Conservation (phyloP, 805 yeast genomes). For the Isabelozyma pseudorhagii region DNA sequence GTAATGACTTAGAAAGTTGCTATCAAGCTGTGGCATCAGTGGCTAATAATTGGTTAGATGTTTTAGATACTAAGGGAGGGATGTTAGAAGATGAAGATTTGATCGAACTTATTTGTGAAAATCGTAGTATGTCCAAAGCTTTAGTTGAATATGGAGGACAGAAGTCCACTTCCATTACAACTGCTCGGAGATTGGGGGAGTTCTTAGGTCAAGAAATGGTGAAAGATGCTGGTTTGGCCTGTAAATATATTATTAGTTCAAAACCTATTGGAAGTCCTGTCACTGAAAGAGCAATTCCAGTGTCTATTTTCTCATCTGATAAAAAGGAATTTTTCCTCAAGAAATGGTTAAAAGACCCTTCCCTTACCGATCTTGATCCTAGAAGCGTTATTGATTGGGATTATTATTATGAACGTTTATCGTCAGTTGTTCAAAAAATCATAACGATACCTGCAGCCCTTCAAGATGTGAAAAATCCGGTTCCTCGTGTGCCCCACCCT, state of each 20-base stretch:
- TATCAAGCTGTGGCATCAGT: slow-evolving; percentile 87
- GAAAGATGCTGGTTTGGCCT: slow-evolving; percentile 92
- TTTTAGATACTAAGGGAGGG: slow-evolving; percentile 79
- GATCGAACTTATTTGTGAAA: slow-evolving; percentile 92
- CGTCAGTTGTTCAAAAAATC: slow-evolving; percentile 90
- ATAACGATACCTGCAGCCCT: slow-evolving; percentile 97
- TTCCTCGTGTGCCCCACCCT: slow-evolving; percentile 91
- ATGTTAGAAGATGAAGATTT: slow-evolving; percentile 92
- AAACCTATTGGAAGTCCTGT: slow-evolving; percentile 85
- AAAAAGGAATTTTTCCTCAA: slow-evolving; percentile 73
- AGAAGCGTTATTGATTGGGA: slow-evolving; percentile 90
- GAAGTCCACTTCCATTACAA: slow-evolving; percentile 93
- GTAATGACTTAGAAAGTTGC: slow-evolving; percentile 73
- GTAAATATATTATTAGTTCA: slow-evolving; percentile 86
- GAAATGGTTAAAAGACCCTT: slow-evolving; percentile 82
- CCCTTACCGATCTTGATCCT: slow-evolving; percentile 79
- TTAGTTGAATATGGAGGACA: slow-evolving; percentile 85
- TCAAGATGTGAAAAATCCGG: slow-evolving; percentile 85
- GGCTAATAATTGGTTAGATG: slow-evolving; percentile 95
- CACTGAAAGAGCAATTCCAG: slow-evolving; percentile 95
- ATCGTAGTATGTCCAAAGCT: slow-evolving; percentile 91
- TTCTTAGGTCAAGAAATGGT: slow-evolving; percentile 96
- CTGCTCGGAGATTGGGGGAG: slow-evolving; percentile 90
- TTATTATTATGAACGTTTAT: slow-evolving; percentile 85
- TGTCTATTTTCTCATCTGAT: slow-evolving; percentile 90